Conservation (phyloP, 2,329 filamentous ascomycete genomes). For the Pestalotiopsis sp. region DNA sequence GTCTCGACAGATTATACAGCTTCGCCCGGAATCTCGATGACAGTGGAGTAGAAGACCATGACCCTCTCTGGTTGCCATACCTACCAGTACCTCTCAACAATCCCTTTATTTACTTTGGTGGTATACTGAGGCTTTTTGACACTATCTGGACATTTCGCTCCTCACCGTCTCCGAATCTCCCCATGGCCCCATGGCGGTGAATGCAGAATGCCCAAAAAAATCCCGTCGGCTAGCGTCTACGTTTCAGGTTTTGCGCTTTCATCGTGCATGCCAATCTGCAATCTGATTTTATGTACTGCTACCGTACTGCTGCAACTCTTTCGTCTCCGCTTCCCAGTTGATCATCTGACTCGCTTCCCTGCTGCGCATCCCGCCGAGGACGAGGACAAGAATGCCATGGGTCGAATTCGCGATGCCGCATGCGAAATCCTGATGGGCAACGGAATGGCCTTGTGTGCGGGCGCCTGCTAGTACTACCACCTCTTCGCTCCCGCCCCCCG, state of each 20-base stretch:
- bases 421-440: not conserved
- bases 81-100: not conserved
- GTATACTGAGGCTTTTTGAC: no score
- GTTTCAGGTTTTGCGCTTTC: not conserved
- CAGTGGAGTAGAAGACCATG: not conserved
- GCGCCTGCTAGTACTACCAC: not conserved
- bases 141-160: not conserved
- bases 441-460: not conserved
- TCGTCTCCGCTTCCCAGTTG: not conserved
- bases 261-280: not conserved
- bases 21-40: not conserved
- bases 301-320: not conserved
- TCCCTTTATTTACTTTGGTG: not conserved
- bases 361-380: not conserved
- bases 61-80: not conserved
- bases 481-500: not conserved
- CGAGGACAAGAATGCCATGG: not conserved
- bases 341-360: not conserved
- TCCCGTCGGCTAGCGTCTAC: not conserved
- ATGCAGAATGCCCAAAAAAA: not conserved
- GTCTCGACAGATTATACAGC: not conserved
- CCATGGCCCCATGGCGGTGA: not conserved
- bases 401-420: not conserved
- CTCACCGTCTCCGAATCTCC: not conserved
- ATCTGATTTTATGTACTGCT: no score